These are phyloP conservation scores for Yamadazyma taylorii DNA, from an alignment of 1,139 yeast species.

Conservation along the genomic window DNA sequence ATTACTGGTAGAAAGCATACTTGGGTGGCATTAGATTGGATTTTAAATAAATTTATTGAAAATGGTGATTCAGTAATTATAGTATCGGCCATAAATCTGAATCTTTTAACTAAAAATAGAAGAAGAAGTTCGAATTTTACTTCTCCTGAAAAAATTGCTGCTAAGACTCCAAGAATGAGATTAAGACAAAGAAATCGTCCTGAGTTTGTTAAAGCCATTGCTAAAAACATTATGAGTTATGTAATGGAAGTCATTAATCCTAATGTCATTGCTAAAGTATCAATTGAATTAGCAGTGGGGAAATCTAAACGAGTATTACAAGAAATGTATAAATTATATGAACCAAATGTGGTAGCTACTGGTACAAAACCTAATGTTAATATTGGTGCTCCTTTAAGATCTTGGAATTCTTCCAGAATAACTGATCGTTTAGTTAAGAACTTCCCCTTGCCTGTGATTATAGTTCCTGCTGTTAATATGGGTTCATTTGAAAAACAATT, in stretches of 20 bases:
- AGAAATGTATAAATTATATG: conserved; percentile 62
- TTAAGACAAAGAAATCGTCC: conserved; percentile 35
- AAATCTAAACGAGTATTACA: conserved; percentile 54
- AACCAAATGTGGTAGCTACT: conserved; percentile 63
- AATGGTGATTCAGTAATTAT: conserved; percentile 67
- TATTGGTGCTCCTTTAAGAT: conserved; percentile 53
- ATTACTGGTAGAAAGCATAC: conserved; percentile 72
- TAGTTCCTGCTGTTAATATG: conserved; percentile 69
- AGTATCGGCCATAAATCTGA: conserved; percentile 38
- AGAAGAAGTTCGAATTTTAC: conserved; percentile 12
- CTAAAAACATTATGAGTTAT: conserved; percentile 47
- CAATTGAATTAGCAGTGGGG: conserved; percentile 67
- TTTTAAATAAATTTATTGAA: conserved; percentile 49
- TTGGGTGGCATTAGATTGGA: conserved; percentile 80
- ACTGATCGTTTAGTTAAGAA: conserved; percentile 63
- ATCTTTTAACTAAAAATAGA: conserved; percentile 8
- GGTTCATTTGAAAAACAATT: conserved; percentile 47
- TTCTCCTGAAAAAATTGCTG: conserved; percentile 27
- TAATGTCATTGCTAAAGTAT: conserved; percentile 50
- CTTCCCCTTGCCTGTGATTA: conserved; percentile 67
- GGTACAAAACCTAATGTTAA: conserved; percentile 53
- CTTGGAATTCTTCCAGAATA: conserved; percentile 62
- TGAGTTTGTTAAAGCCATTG: conserved; percentile 33
- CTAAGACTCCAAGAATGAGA: conserved; percentile 35
- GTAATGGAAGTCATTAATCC: conserved; percentile 48